Conservation (phyloP, 805 yeast genomes). For the Candida succiphila region DNA sequence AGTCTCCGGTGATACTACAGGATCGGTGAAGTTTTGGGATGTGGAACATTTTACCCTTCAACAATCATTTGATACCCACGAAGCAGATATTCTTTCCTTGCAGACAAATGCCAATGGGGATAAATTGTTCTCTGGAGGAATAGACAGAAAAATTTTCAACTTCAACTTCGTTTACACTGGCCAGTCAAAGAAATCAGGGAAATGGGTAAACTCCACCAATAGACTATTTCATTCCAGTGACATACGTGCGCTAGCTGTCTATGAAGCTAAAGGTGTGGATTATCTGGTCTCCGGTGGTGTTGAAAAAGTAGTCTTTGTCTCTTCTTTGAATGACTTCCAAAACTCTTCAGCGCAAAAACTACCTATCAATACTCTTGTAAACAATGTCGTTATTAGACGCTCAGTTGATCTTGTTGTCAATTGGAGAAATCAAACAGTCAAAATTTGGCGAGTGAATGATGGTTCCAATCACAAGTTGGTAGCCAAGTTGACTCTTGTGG, state of each 20-base stretch:
- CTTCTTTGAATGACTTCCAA: conserved; percentile 55
- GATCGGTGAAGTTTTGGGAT: conserved; percentile 91
- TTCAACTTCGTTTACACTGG: conserved; percentile 40
- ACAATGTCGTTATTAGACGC: conserved; percentile 28
- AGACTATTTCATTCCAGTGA: conserved; percentile 82
- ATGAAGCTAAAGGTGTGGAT: conserved; percentile 57
- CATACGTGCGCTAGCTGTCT: conserved; percentile 65
- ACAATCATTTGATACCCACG: conserved; percentile 78
- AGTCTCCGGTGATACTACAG: conserved; percentile 96
- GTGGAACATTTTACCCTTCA: conserved; percentile 60
- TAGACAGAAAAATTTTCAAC: conserved; percentile 82
- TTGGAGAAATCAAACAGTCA: conserved; percentile 79
- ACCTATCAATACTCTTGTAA: conserved; percentile 32
- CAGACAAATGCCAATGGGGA: conserved; percentile 50
- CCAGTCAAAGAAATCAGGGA: conserved; percentile 19
- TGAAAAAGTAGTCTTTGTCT: conserved; percentile 59
- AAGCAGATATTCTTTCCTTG: conserved; percentile 81
- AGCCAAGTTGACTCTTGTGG: conserved; percentile 54
- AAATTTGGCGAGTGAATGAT: conserved; percentile 58
- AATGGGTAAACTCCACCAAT: conserved; percentile 73
- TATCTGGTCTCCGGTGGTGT: conserved; percentile 78
- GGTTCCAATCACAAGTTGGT: conserved; percentile 42
- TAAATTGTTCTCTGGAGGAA: conserved; percentile 78
- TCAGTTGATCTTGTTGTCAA: conserved; percentile 44
- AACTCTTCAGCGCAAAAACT: conserved; percentile 67